Base-by-base conservation (phyloP, 345 rosid genomes). In the Trapa incisa region DNA sequence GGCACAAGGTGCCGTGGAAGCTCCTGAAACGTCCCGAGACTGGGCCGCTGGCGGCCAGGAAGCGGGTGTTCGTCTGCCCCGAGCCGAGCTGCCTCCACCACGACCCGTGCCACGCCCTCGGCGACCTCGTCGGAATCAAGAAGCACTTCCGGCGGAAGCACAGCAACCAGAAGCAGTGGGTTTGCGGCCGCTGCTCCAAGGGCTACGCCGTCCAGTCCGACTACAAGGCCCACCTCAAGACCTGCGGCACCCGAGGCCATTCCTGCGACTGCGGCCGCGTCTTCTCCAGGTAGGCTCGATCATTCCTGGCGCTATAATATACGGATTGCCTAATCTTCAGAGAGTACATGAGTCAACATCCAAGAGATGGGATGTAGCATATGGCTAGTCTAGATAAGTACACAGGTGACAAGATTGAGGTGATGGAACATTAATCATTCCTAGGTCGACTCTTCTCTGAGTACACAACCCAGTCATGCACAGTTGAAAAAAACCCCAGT, bases 1-100 rank as follows among this genome's bases (percentile, higher is more conserved):
- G 98, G 47, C 98, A 92, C 76, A 92, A 92, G 80, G 97, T 92
- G 3, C 98, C 98, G 15, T 92, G 98, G 98, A 89, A 92, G 84
- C 87, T 92, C 37, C 89, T 92, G 10, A 92, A 88, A 82, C 76
- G 92, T 35, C 29, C 29, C 29, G 62, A 42, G 2, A 84, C 81
- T 4, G 6, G 42, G 4, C 88, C 91, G 37, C 87, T 74, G n/a
- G 87, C 85, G 4, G 4, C 42, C 64, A 81, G 74, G 71, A 92
- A 92, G 72, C 76, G 92, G 48, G 98, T 92, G 37, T 92, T 84
- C 64, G 97, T 92, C 0, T 92, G 98, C 71, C 98, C 98, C 7
- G 97, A 92, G 75, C 89, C 98, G 0, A 89, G 81, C 42, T 92
- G 98, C 80, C 82, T 92, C 48, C 98, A 92, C 84, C 91, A 89